Evolutionary conservation across 2,329 filamentous ascomycete genomes (phyloP).

Genomic region (Ilyonectria robusta): DNA sequence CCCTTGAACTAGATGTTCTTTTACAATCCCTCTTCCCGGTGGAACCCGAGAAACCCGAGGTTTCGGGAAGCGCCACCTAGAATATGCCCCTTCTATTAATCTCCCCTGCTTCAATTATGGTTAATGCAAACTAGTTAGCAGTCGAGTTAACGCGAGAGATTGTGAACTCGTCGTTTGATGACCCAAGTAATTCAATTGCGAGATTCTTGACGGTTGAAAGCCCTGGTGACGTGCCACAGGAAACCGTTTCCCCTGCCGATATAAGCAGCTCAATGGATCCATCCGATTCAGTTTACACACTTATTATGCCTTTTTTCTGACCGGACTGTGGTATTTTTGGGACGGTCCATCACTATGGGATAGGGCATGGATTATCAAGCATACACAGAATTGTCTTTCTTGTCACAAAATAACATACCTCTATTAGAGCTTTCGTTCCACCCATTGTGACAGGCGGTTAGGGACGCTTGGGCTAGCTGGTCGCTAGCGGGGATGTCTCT

Average conservation of each 20-base stretch:
- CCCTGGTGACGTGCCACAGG: conserved; percentile 41
- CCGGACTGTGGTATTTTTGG: conserved; percentile 35
- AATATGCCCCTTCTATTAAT: conserved; percentile 43
- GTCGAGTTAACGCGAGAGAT: conserved; percentile 39
- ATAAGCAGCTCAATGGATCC: conserved; percentile 51
- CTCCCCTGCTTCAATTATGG: conserved; percentile 47
- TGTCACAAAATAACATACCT: conserved; percentile 26
- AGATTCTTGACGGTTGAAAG: conserved; percentile 39
- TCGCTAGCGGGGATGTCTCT: no score
- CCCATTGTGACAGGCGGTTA: no score
- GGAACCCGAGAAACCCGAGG: conserved; percentile 46
- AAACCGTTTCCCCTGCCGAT: conserved; percentile 57
- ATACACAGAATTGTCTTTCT: conserved; percentile 40
- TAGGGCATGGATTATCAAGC: conserved; percentile 43
- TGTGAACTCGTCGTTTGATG: conserved; percentile 38
- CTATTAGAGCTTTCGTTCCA: conserved; percentile 59
- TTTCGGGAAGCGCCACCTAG: conserved; percentile 35
- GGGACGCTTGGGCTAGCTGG: no score
- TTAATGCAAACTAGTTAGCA: conserved; percentile 37
- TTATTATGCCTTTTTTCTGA: conserved; percentile 40
- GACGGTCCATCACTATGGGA: conserved; percentile 45
- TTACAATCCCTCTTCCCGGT: conserved; percentile 37
- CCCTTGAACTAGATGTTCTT: conserved; percentile 33
- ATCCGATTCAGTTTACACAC: conserved; percentile 36
- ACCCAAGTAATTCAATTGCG: conserved; percentile 35